Conservation (phyloP, 169 alveolate species). For the Eimeria sp. region DNA sequence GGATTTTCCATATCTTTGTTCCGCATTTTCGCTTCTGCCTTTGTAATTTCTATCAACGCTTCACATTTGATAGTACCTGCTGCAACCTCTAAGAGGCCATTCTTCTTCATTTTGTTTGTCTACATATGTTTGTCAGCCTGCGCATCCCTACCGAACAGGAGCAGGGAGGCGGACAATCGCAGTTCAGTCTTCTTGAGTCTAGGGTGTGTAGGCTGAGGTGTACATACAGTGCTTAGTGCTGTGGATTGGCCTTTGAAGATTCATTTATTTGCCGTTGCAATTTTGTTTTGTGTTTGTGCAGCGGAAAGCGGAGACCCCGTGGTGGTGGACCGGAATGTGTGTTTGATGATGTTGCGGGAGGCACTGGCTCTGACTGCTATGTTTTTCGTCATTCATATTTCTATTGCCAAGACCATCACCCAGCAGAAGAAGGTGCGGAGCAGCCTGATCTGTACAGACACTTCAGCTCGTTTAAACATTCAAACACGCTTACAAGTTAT, state of each 20-base stretch:
- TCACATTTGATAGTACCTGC: neutral
- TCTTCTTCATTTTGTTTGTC: too few species aligned
- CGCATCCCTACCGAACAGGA: neutral
- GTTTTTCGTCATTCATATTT: conserved; percentile 82
- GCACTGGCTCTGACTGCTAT: conserved; percentile 77
- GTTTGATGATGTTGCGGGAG: conserved; percentile 77
- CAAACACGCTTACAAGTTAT: neutral
- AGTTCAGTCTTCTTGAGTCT: neutral
- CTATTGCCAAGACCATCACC: conserved; percentile 79
- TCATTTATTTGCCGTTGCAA: neutral
- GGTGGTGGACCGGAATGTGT: conserved; percentile 28
- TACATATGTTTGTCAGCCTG: too few species aligned
- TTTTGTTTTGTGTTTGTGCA: neutral
- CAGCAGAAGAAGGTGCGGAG: conserved; percentile 79
- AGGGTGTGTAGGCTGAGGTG: neutral
- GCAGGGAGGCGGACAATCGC: neutral
- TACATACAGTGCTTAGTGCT: neutral
- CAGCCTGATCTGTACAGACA: neutral
- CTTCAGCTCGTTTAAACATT: neutral
- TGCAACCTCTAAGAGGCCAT: too few species aligned
- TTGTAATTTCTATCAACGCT: neutral
- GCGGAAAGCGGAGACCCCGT: conserved; percentile 56
- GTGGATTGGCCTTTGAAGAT: neutral
- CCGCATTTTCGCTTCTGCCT: neutral
- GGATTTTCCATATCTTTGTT: too few species aligned